Percentiles rank a stretch among this genome's conserved stretches.
phyloP scores from a whole-genome alignment of 2,329 filamentous ascomycete genomes.

The Trichoderma brevicompactum region DNA sequence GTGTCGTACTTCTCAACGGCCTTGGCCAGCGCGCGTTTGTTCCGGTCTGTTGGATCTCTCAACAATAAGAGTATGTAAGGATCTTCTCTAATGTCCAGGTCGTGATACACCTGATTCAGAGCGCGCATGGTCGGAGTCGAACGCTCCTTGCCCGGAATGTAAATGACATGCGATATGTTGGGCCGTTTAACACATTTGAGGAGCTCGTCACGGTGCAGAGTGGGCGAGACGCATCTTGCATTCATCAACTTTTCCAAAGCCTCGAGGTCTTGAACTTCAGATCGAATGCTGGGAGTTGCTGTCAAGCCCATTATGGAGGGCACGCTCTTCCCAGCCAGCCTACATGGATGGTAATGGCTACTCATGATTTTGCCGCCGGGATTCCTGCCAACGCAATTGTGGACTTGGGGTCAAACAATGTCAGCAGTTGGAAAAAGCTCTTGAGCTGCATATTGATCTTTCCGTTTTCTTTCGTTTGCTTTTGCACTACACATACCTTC shows the following conservation, averaged over 20 bases:
- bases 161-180: slow-evolving; percentile 48
- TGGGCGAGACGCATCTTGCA: slow-evolving; percentile 70
- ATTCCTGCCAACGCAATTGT: slow-evolving; percentile 70
- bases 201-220: slow-evolving; percentile 69
- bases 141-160: slow-evolving; percentile 31
- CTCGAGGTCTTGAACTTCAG: slow-evolving; percentile 58
- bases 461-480: too few relatives aligned
- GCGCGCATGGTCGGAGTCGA: slow-evolving; percentile 47
- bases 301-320: slow-evolving; percentile 79
- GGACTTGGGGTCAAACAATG: slow-evolving; percentile 55
- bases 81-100: slow-evolving; percentile 63
- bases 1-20: slow-evolving; percentile 53
- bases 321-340: slow-evolving; percentile 44
- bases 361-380: slow-evolving; percentile 74
- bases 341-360: slow-evolving; percentile 66
- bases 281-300: slow-evolving; percentile 74
- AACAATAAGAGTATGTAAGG: slow-evolving; percentile 60
- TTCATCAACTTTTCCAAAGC: slow-evolving; percentile 71
- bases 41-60: slow-evolving; percentile 48
- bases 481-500: slow-evolving; percentile 62
- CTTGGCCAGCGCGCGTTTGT: slow-evolving; percentile 44
- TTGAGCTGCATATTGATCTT: background rate
- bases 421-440: background rate
- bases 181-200: slow-evolving; percentile 71
- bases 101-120: slow-evolving; percentile 47